A percentile compares a stretch with the other conserved stretches of the same genome.
phyloP scores from a whole-genome alignment of 129 eudicot genomes.

The Centella asiatica region DNA sequence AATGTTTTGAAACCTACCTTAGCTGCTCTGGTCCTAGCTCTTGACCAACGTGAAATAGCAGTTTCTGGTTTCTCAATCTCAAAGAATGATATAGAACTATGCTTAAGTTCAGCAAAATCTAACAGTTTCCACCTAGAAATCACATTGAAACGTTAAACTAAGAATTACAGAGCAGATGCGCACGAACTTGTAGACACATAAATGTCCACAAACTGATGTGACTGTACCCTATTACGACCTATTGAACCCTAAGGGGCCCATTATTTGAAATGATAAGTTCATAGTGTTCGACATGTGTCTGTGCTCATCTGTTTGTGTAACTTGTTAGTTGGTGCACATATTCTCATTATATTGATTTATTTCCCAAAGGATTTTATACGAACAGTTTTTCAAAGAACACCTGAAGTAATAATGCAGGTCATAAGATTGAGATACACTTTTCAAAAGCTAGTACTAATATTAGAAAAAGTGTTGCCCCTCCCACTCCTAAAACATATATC shows the following conservation, averaged over 20 bases:
- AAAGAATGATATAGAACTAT: constrained; percentile 66
- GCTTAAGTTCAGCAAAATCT: constrained; percentile 70
- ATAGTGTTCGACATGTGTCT: no score
- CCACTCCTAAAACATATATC: no score
- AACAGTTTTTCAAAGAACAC: not conserved
- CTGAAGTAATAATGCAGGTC: not conserved
- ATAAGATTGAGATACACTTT: not conserved
- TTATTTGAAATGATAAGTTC: no score
- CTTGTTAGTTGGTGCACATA: no score
- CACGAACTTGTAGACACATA: no score
- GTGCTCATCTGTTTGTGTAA: no score
- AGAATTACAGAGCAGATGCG: not conserved
- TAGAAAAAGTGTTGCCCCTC: no score
- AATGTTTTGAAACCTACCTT: constrained; percentile 35
- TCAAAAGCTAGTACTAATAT: not conserved
- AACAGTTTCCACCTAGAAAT: constrained; percentile 68
- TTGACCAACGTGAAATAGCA: constrained; percentile 74
- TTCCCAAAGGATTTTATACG: not conserved
- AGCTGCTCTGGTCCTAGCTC: constrained; percentile 83
- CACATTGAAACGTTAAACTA: constrained; percentile 5
- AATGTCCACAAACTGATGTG: no score
- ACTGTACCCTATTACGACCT: no score
- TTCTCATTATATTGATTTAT: no score
- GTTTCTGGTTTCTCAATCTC: constrained; percentile 70
- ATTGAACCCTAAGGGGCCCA: no score